A percentile compares a stretch with the other conserved stretches of the same genome.
phyloP scores from a whole-genome alignment of 495 filamentous ascomycete genomes.

The Xylona heveae region DNA sequence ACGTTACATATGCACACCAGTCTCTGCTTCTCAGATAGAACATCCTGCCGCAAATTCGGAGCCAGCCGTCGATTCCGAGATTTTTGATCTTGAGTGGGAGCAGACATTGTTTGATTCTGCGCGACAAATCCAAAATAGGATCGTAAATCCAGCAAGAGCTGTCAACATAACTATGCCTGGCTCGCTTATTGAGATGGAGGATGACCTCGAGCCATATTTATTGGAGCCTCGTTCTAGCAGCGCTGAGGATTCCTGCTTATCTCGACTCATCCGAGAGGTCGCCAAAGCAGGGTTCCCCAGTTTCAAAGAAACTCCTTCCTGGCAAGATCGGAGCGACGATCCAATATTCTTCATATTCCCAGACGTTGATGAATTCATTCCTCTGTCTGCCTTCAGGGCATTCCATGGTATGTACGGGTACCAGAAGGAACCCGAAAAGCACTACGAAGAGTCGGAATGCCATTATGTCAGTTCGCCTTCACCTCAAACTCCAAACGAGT shows the following conservation, averaged over 20 bases:
- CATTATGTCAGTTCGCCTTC: neutral
- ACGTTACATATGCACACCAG: no score
- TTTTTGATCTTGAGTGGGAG: no score
- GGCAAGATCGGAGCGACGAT: constrained; percentile 23
- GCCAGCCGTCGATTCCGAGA: no score
- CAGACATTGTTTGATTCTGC: neutral
- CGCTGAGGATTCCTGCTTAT: constrained; percentile 21
- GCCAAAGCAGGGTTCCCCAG: constrained; percentile 19
- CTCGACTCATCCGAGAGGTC: constrained; percentile 21
- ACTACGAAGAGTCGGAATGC: neutral
- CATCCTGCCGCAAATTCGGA: no score
- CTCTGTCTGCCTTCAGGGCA: constrained; percentile 4
- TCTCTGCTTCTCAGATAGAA: no score
- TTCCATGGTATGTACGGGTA: neutral
- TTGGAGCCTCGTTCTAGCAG: constrained; percentile 4
- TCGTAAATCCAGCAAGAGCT: neutral
- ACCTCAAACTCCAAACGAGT: neutral
- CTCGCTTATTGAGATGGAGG: neutral
- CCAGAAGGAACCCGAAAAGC: neutral
- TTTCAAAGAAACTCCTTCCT: constrained; percentile 20
- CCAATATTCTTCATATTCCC: constrained; percentile 20
- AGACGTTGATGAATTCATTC: constrained; percentile 12
- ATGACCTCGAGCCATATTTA: neutral
- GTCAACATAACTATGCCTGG: neutral
- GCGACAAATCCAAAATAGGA: neutral